These are phyloP conservation scores for Phytophthora parvispora DNA, from an alignment of 352 stramenopile genomes.

Conservation along the genomic window DNA sequence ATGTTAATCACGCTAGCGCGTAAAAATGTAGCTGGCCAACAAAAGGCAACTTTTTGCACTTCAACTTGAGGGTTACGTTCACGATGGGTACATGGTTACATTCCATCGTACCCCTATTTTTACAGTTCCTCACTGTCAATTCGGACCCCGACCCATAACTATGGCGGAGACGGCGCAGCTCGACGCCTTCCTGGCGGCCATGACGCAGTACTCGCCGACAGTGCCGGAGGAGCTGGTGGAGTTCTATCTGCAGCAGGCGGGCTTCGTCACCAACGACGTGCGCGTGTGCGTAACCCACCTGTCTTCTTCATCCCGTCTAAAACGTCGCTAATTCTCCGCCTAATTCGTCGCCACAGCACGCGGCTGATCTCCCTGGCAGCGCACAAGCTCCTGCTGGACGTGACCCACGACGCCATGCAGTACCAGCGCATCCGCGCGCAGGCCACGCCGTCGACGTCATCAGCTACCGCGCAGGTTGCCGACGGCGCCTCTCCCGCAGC, in stretches of 20 bases:
- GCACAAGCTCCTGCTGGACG: constrained; percentile 88
- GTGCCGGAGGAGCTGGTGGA: constrained; percentile 82
- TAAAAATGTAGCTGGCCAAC: too few species aligned
- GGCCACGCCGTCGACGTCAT: constrained; percentile 11
- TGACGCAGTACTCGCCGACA: constrained; percentile 71
- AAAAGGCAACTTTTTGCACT: too few species aligned
- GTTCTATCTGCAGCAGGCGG: constrained; percentile 79
- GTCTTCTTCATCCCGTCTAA: neutral
- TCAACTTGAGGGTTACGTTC: neutral
- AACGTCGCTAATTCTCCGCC: neutral
- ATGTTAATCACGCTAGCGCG: too few species aligned
- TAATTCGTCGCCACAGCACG: constrained; percentile 41
- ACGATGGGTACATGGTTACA: neutral
- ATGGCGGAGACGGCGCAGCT: constrained; percentile 68
- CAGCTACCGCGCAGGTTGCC: constrained; percentile 6
- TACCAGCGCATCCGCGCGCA: constrained; percentile 78
- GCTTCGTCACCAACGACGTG: constrained; percentile 75
- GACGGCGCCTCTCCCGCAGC: constrained; percentile 23
- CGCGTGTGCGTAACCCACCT: constrained; percentile 60
- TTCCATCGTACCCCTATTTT: neutral
- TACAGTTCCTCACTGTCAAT: neutral
- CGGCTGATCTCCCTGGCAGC: constrained; percentile 73
- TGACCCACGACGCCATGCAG: constrained; percentile 84
- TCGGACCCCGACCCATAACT: neutral
- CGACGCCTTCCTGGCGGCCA: constrained; percentile 72